phyloP scores from a whole-genome alignment of 352 stramenopile genomes.

The Elongisporangium senticosum region DNA sequence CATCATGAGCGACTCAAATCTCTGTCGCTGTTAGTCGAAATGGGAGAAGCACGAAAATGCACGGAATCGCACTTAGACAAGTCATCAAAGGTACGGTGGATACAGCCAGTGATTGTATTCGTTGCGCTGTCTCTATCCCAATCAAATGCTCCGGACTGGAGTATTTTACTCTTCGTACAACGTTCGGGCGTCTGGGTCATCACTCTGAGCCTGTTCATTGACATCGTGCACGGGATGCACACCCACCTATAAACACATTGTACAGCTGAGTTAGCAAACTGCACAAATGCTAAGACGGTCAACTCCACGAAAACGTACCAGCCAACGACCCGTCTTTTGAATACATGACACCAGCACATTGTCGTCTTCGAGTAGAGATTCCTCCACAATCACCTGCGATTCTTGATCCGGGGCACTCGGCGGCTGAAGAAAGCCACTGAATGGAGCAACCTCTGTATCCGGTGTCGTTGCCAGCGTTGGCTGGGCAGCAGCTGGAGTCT shows the following conservation, averaged over 20 bases:
- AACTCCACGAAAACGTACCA: constrained; percentile 29
- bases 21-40: no score
- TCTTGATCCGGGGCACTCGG: constrained; percentile 26
- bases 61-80: no score
- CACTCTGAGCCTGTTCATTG: constrained; percentile 2
- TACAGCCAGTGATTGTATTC: no score
- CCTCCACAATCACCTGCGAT: constrained; percentile 24
- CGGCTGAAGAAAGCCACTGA: constrained; percentile 59
- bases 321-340: constrained; percentile 45
- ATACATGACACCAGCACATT: constrained; percentile 56
- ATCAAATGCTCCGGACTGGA: no score
- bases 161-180: no score
- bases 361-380: constrained; percentile 36
- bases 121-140: no score
- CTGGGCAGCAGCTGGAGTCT: neutral
- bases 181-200: no score
- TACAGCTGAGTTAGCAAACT: constrained; percentile 4
- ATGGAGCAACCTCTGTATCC: constrained; percentile 10
- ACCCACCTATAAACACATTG: constrained; percentile 22
- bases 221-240: constrained; percentile 37
- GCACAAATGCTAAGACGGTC: neutral
- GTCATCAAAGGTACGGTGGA: no score
- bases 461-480: neutral
- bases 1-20: constrained; percentile 9
- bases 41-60: no score